A percentile compares a stretch with the other conserved stretches of the same genome.
Evolutionary conservation across 139 green algal species (phyloP).

Genomic region (Astrephomene gubernaculifera): DNA sequence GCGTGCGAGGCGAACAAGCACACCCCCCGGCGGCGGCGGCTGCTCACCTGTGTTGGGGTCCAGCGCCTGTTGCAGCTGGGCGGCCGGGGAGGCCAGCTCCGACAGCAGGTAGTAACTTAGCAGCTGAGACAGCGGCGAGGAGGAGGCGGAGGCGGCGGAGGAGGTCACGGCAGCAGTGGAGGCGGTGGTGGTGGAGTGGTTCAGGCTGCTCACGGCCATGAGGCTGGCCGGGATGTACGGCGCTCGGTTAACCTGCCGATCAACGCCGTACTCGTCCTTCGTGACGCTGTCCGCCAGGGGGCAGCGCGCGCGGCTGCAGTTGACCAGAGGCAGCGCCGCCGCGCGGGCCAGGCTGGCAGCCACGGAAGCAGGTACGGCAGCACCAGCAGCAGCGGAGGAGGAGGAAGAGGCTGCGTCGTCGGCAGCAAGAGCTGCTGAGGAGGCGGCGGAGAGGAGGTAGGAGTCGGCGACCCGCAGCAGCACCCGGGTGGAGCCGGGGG

Average conservation of each 20-base stretch:
- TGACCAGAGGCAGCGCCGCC: background rate
- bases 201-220: background rate
- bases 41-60: background rate
- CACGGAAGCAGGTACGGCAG: background rate
- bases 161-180: background rate
- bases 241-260: conserved; percentile 1
- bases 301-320: background rate
- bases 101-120: conserved; percentile 27
- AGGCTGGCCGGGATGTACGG: background rate
- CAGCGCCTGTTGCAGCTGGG: background rate
- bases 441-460: too few relatives aligned
- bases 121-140: background rate
- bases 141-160: background rate
- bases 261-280: background rate
- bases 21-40: too few relatives aligned
- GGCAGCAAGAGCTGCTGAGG: background rate
- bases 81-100: background rate
- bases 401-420: too few relatives aligned
- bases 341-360: background rate
- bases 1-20: too few relatives aligned
- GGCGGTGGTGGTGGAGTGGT: background rate
- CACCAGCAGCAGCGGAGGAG: too few relatives aligned
- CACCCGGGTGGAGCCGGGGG: conserved; percentile 8
- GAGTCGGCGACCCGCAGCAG: background rate
- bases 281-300: background rate